These are phyloP conservation scores for Cicer bijugum DNA, from an alignment of 306 rosid genomes.

Conservation along the genomic window DNA sequence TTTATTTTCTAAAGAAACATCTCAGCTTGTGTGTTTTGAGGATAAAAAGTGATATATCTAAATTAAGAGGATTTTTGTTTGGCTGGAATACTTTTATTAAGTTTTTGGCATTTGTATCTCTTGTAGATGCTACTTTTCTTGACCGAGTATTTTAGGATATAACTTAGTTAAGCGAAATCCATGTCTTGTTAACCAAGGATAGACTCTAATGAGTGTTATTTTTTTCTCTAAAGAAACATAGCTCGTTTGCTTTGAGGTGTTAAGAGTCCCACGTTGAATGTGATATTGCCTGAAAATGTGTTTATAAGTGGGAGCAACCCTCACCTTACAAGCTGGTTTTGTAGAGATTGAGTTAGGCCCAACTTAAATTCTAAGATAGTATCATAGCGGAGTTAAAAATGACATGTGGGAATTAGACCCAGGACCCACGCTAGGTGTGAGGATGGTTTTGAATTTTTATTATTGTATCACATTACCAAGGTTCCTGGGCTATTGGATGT, in stretches of 20 bases:
- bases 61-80: not conserved
- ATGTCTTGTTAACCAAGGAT: slow-evolving; percentile 39
- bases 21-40: not conserved
- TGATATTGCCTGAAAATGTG: too few relatives aligned
- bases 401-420: too few relatives aligned
- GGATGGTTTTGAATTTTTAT: too few relatives aligned
- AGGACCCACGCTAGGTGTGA: too few relatives aligned
- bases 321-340: too few relatives aligned
- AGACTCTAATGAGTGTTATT: slow-evolving; percentile 1
- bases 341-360: too few relatives aligned
- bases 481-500: too few relatives aligned
- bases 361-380: too few relatives aligned
- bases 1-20: not conserved
- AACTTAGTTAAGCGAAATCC: not conserved
- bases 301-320: too few relatives aligned
- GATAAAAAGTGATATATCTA: not conserved
- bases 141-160: not conserved
- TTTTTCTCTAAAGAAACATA: not conserved
- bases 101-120: not conserved
- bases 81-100: not conserved
- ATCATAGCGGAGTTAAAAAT: too few relatives aligned
- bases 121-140: not conserved
- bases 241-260: slow-evolving; percentile 28
- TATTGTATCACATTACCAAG: too few relatives aligned
- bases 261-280: too few relatives aligned